Evolutionary conservation across 176 grass and related monocot species (phyloP), one percentile per base, ranked within the genome.

Genomic region (Ampelocalamus luodianensis): DNA sequence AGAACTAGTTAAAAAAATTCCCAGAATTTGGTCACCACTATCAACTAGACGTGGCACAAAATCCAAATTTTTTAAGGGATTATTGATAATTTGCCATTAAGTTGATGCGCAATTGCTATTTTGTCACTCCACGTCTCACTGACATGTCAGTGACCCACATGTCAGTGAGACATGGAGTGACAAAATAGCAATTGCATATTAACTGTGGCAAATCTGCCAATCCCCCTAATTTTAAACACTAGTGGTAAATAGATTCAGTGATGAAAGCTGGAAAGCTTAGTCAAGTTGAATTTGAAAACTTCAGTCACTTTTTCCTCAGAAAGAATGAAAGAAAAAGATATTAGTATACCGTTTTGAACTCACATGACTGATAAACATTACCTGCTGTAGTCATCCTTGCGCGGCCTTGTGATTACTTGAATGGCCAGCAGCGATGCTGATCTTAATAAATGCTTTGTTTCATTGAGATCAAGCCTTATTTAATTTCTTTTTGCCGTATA

Each of bases 1-100:
- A 80, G 6, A 80, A 51, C 2, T 66, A 6, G 7, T 32, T 18
- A 29, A 1, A 29, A 39, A 22, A 71, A 45, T 9, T n/a, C 50
- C 29, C 8, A 17, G 13, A 10, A 48, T 46, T 72, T 84, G 38
- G 5, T 7, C 0, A 6, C 18, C 39, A 60, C 22, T 29, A 27
- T 50, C 53, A 65, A 88, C 44, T 4, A 72, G 23, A 71, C 49
- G 46, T 50, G 36, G 42, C n/a, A 64, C 17, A 60, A 77, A 71
- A 11, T 49, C 5, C 14, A 40, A 29, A 55, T n/a, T n/a, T n/a
- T n/a, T n/a, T n/a, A n/a, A n/a, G n/a, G n/a, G n/a, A n/a, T n/a
- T n/a, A n/a, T n/a, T n/a, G n/a, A n/a, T n/a, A n/a, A n/a, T n/a
- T n/a, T n/a, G n/a, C n/a, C n/a, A n/a, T n/a, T n/a, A n/a, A n/a